Base-by-base conservation (phyloP, 495 filamentous ascomycete species). In the Endocarpon pusillum region DNA sequence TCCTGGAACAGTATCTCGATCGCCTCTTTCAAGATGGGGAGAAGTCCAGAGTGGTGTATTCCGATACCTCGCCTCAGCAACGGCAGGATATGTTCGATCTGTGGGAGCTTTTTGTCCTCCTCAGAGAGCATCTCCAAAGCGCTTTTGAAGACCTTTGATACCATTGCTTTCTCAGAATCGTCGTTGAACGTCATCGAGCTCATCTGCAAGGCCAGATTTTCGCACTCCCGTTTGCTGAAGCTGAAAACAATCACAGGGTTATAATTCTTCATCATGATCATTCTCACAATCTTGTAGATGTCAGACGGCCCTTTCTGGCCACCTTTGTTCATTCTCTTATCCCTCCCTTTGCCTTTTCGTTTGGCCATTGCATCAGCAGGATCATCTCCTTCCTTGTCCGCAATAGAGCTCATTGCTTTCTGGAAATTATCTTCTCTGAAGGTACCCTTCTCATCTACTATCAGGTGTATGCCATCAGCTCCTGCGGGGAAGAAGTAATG, bases 1-100 rank as follows among this genome's bases (percentile, higher is more conserved):
- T 97, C 89, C 51, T 97, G 89, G 67, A 97, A 97, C 21, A 97
- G 61, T 52, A 97, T 96, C 55, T 97, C 89, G 46, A 97, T 96
- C 3, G 86, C 94, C 58, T 97, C 89, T 54, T 97, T 97, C 32
- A 97, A 57, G 48, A 97, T 96, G 6, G 89, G 89, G 24, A 97
- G 65, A 8, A 97, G 67, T 35, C 89, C 89, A 15, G 85, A 92
- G 58, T 97, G 89, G 66, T 97, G 89, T 41, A 97, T 78, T 49
- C 89, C 89, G 45, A 97, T 91, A 40, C 89, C 89, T 45, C 83
- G 78, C 25, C 82, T 74, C 21, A 97, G 59, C 24, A 97, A 65
- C 2, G 89, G 89, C 7, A 97, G 59, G 39, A 97, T 81, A 47
- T 96, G 82, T 41, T 73, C 61, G 41, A 97, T 94, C 51, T 97